phyloP scores from a whole-genome alignment of 345 rosid genomes.

The Corchorus olitorius region DNA sequence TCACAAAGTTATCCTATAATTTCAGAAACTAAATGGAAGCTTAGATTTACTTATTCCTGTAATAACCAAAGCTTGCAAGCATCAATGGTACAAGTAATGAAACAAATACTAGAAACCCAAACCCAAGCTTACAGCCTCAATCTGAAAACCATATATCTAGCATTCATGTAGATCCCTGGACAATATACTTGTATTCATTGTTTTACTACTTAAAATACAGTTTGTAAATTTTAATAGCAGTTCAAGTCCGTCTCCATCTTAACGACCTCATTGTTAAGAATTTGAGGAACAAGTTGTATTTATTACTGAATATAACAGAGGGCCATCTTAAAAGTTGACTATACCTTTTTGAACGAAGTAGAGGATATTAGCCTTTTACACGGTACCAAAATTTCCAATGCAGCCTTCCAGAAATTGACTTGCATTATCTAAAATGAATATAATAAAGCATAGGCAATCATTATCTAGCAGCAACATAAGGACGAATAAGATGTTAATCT shows the following conservation, averaged over 20 bases:
- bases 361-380: neutral
- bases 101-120: neutral
- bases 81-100: neutral
- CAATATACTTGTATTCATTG: neutral
- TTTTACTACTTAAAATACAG: neutral
- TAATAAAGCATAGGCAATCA: neutral
- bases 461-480: neutral
- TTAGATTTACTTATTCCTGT: neutral
- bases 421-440: slow-evolving; percentile 16
- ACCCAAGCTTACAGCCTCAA: neutral
- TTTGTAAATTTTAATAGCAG: neutral
- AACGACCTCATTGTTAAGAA: neutral
- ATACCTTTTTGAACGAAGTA: neutral
- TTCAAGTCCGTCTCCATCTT: neutral
- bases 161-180: neutral
- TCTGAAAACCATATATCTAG: neutral
- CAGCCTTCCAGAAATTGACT: neutral
- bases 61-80: neutral
- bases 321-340: neutral
- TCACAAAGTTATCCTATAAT: neutral
- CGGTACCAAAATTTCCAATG: neutral
- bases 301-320: neutral
- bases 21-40: neutral
- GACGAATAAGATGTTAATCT: neutral
- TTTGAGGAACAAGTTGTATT: neutral